phyloP scores from a whole-genome alignment of 2,329 filamentous ascomycete species.

The Arthrinium phaeospermum region DNA sequence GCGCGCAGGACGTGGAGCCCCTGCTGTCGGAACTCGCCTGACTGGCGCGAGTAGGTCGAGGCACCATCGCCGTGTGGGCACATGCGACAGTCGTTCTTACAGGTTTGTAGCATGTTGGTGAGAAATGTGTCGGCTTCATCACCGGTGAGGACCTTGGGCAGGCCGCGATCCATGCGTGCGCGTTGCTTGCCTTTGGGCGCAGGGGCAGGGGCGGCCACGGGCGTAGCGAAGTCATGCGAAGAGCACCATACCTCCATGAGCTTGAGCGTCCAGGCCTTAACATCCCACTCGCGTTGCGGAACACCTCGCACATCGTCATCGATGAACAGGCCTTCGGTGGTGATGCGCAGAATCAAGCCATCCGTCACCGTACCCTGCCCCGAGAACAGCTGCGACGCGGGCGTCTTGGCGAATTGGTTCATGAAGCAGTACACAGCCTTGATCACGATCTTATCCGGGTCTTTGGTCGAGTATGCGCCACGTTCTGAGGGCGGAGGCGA shows the following conservation, averaged over 20 bases:
- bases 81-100: slow-evolving; percentile 67
- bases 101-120: slow-evolving; percentile 64
- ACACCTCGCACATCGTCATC: slow-evolving; percentile 93
- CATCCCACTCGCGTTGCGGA: slow-evolving; percentile 96
- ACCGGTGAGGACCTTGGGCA: slow-evolving; percentile 58
- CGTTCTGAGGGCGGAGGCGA: slow-evolving; percentile 81
- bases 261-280: slow-evolving; percentile 98
- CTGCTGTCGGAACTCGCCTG: slow-evolving; percentile 59
- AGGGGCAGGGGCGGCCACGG: slow-evolving; percentile 42
- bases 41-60: slow-evolving; percentile 50
- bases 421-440: slow-evolving; percentile 92
- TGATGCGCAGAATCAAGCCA: slow-evolving; percentile 88
- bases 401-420: slow-evolving; percentile 86
- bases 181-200: slow-evolving; percentile 54
- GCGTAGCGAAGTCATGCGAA: slow-evolving; percentile 60
- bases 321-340: slow-evolving; percentile 93
- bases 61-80: slow-evolving; percentile 50
- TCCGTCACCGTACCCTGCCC: slow-evolving; percentile 88
- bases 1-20: slow-evolving; percentile 68
- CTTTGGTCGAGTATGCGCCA: slow-evolving; percentile 82
- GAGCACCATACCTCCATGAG: slow-evolving; percentile 87
- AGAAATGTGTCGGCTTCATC: slow-evolving; percentile 70
- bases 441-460: slow-evolving; percentile 96
- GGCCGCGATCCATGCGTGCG: slow-evolving; percentile 52
- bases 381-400: slow-evolving; percentile 86